A percentile compares a stretch with the other conserved stretches of the same genome.
phyloP scores from a whole-genome alignment of 208 protist species.

The Porcisia hertigi region DNA sequence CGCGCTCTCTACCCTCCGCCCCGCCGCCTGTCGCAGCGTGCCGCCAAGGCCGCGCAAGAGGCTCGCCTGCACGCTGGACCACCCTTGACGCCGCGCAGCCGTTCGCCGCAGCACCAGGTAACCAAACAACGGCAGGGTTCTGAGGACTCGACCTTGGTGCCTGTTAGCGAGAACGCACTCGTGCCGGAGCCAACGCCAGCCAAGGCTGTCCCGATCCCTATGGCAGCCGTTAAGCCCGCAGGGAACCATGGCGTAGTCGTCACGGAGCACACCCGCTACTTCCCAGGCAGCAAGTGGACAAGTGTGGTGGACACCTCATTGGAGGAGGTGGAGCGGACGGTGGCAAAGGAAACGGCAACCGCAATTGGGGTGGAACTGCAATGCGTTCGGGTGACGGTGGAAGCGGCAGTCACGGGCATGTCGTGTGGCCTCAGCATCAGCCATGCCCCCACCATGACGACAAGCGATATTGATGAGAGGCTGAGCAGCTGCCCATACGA shows the following conservation, averaged over 20 bases:
- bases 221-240: not conserved
- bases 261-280: conserved; percentile 28
- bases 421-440: conserved; percentile 38
- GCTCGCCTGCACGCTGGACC: conserved; percentile 4
- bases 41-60: conserved; percentile 14
- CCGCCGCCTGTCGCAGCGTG: conserved; percentile 19
- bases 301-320: conserved; percentile 31
- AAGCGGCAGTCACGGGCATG: conserved; percentile 26
- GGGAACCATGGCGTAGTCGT: conserved; percentile 26
- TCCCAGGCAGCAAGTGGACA: conserved; percentile 39
- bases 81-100: conserved; percentile 26
- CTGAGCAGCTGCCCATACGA: conserved; percentile 34
- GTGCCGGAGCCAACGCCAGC: conserved; percentile 2
- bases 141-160: conserved; percentile 5
- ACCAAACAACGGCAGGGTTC: not conserved
- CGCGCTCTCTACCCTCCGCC: conserved; percentile 11
- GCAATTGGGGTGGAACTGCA: conserved; percentile 38
- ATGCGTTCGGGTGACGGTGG: conserved; percentile 46
- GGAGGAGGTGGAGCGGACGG: conserved; percentile 48
- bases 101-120: conserved; percentile 12
- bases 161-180: conserved; percentile 1
- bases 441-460: conserved; percentile 22
- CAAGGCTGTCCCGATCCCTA: conserved; percentile 19
- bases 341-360: conserved; percentile 41
- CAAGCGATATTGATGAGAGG: conserved; percentile 23